Base-by-base conservation (phyloP, 768 basidiomycete species). In the Tulasnella sp. region DNA sequence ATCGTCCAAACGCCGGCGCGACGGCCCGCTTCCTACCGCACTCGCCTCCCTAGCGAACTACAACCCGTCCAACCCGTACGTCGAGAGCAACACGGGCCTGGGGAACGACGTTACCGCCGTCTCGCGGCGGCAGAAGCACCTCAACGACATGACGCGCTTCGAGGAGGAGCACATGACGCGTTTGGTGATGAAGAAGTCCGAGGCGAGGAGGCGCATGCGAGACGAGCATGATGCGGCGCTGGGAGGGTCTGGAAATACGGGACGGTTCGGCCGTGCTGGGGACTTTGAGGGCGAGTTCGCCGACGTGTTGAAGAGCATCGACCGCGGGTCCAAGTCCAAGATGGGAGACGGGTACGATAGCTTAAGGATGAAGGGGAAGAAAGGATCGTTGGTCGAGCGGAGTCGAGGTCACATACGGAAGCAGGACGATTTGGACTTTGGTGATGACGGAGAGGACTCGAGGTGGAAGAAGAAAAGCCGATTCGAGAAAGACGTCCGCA, bases 161-260 rank as follows among this genome's bases (percentile, higher is more conserved):
- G 96, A 98, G 81, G 94, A 96, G 79, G 93, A 93, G 62, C 95
- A 96, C 80, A 93, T 98, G 81, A 92, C 91, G 41, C 89, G 96
- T 62, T 77, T 98, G 69, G 84, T 95, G 73, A 89, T 95, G 87
- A 91, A 89, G 78, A 98, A 98, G 84, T 89, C 88, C 77, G 94
- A 96, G 62, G 85, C 86, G 17, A 86, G 84, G 76, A 83, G 88
- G 62, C 84, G 95, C 22, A 81, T 79, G 68, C 84, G 86, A 73
- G 95, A 98, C 77, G 96, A 98, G 79, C 92, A 86, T 75, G 91
- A 93, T 75, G 81, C 98, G 74, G 93, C 93, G 19, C 82, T 98
- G 14, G 96, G 96, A 68, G 91, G 90, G 14, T 86, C 84, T 47
- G 80, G 79, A 1, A 81, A 83, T 0, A 83, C 83, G n/a, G 82